Percentiles rank a stretch among this genome's conserved stretches.
Evolutionary conservation across 1,139 yeast genomes (phyloP).

Genomic region (Yamadazyma spencermartinsiae): DNA sequence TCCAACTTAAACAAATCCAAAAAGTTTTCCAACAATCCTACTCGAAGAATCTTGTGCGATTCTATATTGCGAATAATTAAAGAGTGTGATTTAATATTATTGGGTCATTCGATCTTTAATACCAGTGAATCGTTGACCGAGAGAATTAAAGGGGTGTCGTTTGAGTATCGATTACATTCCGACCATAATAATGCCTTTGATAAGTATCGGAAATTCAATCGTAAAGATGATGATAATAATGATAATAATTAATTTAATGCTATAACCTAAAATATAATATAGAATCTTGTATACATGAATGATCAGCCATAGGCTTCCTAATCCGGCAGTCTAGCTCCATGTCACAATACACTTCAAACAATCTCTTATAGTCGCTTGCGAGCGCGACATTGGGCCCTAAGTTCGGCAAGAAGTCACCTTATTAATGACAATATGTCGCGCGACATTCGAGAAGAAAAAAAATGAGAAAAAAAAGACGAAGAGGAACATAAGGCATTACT

Average conservation of each 20-base stretch:
- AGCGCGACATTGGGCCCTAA: too few species aligned
- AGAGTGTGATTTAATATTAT: conserved; percentile 41
- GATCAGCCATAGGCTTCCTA: too few species aligned
- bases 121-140: conserved; percentile 36
- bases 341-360: too few species aligned
- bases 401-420: background rate
- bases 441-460: conserved; percentile 1
- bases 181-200: conserved; percentile 24
- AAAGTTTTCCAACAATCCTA: conserved; percentile 32
- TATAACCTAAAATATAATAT: background rate
- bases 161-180: conserved; percentile 47
- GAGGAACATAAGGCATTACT: background rate
- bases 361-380: too few species aligned
- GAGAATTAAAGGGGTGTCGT: conserved; percentile 45
- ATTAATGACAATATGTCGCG: background rate
- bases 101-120: conserved; percentile 4
- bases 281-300: too few species aligned
- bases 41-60: conserved; percentile 51
- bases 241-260: background rate
- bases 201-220: background rate
- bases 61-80: conserved; percentile 46
- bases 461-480: conserved; percentile 1
- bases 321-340: too few species aligned
- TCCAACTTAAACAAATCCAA: conserved; percentile 38
- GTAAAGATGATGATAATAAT: background rate